Evolutionary conservation across 345 rosid genomes (phyloP).

Genomic region (Nephelium lappaceum): DNA sequence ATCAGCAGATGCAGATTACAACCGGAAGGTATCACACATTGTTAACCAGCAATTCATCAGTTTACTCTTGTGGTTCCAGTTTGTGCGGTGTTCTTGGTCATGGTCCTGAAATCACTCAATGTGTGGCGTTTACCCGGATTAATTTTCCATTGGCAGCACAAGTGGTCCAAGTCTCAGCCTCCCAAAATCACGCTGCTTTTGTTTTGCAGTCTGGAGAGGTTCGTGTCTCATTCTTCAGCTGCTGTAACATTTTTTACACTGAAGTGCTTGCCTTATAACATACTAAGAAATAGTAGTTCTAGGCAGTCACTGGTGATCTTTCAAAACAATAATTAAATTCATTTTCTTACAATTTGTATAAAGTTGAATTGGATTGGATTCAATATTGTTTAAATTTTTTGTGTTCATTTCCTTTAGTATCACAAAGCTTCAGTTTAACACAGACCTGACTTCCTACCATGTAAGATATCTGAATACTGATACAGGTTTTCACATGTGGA

Average conservation of each 20-base stretch:
- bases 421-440: neutral
- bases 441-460: neutral
- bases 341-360: neutral
- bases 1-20: constrained; percentile 88
- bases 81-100: constrained; percentile 93
- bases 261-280: neutral
- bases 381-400: neutral
- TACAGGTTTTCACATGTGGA: constrained; percentile 94
- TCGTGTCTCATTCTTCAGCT: constrained; percentile 24
- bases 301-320: neutral
- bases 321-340: neutral
- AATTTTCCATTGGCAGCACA: constrained; percentile 59
- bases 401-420: neutral
- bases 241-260: neutral
- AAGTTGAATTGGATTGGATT: neutral
- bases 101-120: constrained; percentile 90
- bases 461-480: constrained; percentile 5
- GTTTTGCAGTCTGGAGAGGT: constrained; percentile 92
- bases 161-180: constrained; percentile 88
- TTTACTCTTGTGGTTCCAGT: constrained; percentile 92
- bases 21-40: constrained; percentile 92
- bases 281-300: neutral
- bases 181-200: constrained; percentile 91
- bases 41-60: constrained; percentile 79
- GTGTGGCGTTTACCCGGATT: constrained; percentile 75